These are phyloP conservation scores for Linum lewisii DNA, from an alignment of 345 rosid species.

Conservation along the genomic window DNA sequence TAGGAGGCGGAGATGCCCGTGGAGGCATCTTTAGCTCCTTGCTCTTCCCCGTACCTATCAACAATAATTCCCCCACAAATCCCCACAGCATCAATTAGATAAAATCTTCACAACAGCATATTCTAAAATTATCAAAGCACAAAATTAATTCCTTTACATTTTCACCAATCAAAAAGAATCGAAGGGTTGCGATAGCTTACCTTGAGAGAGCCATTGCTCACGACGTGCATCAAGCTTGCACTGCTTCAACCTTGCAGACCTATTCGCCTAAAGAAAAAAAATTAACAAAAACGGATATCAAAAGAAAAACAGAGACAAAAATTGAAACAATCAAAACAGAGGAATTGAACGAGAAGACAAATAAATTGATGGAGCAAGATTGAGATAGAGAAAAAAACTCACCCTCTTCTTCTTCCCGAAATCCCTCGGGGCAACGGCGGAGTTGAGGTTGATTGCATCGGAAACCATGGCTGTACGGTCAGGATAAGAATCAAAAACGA, in stretches of 20 bases:
- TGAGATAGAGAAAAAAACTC: not conserved
- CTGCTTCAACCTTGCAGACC: conserved; percentile 92
- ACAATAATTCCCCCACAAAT: not conserved
- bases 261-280: conserved; percentile 38
- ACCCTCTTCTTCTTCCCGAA: conserved; percentile 77
- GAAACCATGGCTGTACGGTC: conserved; percentile 40
- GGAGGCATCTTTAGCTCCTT: conserved; percentile 39
- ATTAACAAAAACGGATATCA: not conserved
- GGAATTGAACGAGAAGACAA: not conserved
- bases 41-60: conserved; percentile 39
- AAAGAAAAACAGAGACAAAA: not conserved
- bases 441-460: conserved; percentile 44
- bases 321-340: not conserved
- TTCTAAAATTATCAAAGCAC: conserved; percentile 1
- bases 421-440: conserved; percentile 48
- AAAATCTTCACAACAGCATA: conserved; percentile 9
- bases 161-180: too few relatives aligned
- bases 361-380: too few relatives aligned
- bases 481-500: not conserved
- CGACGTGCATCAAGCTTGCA: conserved; percentile 90
- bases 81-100: not conserved
- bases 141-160: not conserved
- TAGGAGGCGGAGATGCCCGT: not conserved
- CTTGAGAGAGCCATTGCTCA: conserved; percentile 97
- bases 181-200: conserved; percentile 16